Evolutionary conservation across 331 rosid species (phyloP), one percentile per base, ranked within the genome.

Genomic region (Arachis monticola): DNA sequence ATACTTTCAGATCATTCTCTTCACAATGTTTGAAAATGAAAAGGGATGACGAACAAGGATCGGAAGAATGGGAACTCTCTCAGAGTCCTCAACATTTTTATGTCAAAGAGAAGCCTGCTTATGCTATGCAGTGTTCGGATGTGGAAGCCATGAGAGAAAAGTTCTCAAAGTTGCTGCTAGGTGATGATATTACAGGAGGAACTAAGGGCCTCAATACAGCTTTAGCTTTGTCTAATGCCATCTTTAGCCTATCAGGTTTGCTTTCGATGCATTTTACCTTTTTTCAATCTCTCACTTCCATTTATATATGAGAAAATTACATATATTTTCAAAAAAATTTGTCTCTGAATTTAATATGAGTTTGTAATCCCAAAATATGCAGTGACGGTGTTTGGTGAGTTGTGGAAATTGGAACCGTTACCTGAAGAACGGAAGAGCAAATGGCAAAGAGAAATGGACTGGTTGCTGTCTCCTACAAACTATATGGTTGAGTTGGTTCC

Each of bases 401-500:
- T 91, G 73, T 86, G 97, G 97, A 91, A 91, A 76, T 83, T 91
- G 75, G 96, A 91, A 82, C 97, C 97, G 12, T 88, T 89, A 41
- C 61, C 81, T 13, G 90, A 89, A 75, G 97, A 92, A 77, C 86
- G 82, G 82, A 89, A 87, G 82, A 72, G 67, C 10, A 89, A 87
- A 82, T 92, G 97, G 97, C 69, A 14, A 59, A 81, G 76, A 73
- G 96, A 89, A 86, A 86, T 86, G 93, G 90, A 84, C 65, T 92
- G 97, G 97, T 74, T 92, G 56, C 85, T 87, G 68, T 87, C 90
- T 48, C 96, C 97, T 1, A 86, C 96, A 5, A 90, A 86, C 80
- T 88, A 86, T 70, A 89, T 89, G 96, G 93, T 92, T 59, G 91
- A 92, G 85, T 70, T 92, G 81, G 93, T 92, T 82, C 97, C 96